Conservation (phyloP, 169 alveolate genomes). For the Theileria parva region DNA sequence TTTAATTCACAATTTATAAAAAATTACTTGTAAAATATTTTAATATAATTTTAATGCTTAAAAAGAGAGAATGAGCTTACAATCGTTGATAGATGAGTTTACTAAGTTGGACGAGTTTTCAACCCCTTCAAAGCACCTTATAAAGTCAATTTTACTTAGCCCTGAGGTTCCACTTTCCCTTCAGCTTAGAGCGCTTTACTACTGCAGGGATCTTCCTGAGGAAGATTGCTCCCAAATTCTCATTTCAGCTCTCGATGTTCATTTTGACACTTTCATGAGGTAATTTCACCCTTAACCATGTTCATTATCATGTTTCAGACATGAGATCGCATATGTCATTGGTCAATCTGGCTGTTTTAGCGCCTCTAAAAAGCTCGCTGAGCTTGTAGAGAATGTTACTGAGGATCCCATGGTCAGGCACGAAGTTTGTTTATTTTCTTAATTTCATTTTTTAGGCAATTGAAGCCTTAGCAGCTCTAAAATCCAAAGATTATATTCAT, state of each 20-base stretch:
- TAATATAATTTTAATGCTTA: not conserved
- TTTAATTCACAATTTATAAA: not conserved
- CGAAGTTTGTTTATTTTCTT: constrained; percentile 75
- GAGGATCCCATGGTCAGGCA: constrained; percentile 88
- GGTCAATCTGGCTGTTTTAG: constrained; percentile 84
- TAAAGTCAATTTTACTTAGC: constrained; percentile 15
- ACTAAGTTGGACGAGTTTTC: constrained; percentile 45
- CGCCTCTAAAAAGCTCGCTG: constrained; percentile 66
- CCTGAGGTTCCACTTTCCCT: constrained; percentile 39
- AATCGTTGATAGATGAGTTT: constrained; percentile 38
- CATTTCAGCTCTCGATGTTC: constrained; percentile 43
- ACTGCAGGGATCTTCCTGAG: constrained; percentile 58
- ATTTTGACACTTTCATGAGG: constrained; percentile 62
- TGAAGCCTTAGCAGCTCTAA: constrained; percentile 81
- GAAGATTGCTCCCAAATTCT: constrained; percentile 39
- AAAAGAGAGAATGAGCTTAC: constrained; percentile 9
- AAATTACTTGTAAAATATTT: not conserved
- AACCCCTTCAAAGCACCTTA: constrained; percentile 38
- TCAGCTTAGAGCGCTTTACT: constrained; percentile 57
- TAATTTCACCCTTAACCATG: not conserved
- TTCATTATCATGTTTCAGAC: constrained; percentile 65
- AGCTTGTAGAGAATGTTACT: constrained; percentile 73
- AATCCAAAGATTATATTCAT: constrained; percentile 65
- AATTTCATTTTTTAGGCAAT: constrained; percentile 57
- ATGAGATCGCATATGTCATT: constrained; percentile 88